A percentile compares a stretch with the other conserved stretches of the same genome.
Evolutionary conservation across 2,329 filamentous ascomycete species (phyloP).

Genomic region (Aspergillus bombycis): DNA sequence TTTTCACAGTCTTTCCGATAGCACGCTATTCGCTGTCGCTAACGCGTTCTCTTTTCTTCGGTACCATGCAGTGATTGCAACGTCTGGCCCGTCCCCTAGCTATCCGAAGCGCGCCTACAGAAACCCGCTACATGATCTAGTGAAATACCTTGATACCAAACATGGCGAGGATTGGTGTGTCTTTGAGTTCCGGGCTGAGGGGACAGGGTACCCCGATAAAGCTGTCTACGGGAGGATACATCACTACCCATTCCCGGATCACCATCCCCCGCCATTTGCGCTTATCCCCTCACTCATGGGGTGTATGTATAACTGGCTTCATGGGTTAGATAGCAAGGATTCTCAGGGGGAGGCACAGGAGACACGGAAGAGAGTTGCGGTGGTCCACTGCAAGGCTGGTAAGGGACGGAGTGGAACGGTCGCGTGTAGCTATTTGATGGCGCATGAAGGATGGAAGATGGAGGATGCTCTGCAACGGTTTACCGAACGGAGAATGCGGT

Average conservation of each 20-base stretch:
- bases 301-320: conserved; percentile 88
- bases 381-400: conserved; percentile 96
- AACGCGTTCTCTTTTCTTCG: neutral
- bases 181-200: conserved; percentile 97
- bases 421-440: conserved; percentile 85
- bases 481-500: conserved; percentile 85
- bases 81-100: conserved; percentile 85
- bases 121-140: conserved; percentile 85
- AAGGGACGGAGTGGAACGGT: conserved; percentile 91
- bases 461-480: conserved; percentile 68
- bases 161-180: conserved; percentile 88
- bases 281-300: conserved; percentile 87
- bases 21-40: neutral
- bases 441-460: conserved; percentile 73
- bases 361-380: conserved; percentile 67
- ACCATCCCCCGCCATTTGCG: conserved; percentile 91
- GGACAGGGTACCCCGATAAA: conserved; percentile 90
- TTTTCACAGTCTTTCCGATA: conserved; percentile 1
- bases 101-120: conserved; percentile 92
- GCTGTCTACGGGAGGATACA: conserved; percentile 83
- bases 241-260: conserved; percentile 96
- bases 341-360: conserved; percentile 27
- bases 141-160: conserved; percentile 82
- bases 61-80: conserved; percentile 60
- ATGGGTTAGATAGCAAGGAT: conserved; percentile 37